Base-by-base conservation (phyloP, 176 grass and related monocot species). In the Poa pratensis region DNA sequence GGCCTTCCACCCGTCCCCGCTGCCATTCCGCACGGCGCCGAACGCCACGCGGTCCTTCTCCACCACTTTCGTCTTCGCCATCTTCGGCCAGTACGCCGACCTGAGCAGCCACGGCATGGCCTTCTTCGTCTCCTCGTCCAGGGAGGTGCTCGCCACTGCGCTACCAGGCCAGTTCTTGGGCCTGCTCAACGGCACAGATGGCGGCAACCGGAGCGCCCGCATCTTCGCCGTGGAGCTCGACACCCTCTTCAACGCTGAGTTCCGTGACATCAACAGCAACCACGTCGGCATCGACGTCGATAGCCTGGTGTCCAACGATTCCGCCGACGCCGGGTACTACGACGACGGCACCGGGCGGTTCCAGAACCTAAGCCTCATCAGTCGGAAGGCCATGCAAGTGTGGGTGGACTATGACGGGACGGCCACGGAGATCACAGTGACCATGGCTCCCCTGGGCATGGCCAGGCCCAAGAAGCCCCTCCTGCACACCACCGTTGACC, bases 151-250 rank as follows among this genome's bases (percentile, higher is more conserved):
- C 26, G 43, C 67, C 30, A 32, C 45, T 1, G 54, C 88, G 5
- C 16, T 90, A 34, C 68, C 92, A n/a, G 70, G 86, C 35, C 92
- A 86, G 39, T 88, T 86, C 83, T 19, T 90, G 52, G 92, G 92
- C 68, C 79, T 94, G 32, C 77, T 94, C 83, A 85, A 88, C 61
- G 1, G 0, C 23, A 30, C 67, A 40, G 22, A 64, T 70, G 46
- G 49, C 66, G 75, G 83, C 79, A 78, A 80, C 71, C 15, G 4
- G n/a, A 57, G 52, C 37, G 3, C 59, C 83, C 79, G 13, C 26
- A 4, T 94, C 68, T 52, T 94, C 69, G 88, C 92, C 20, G 83
- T 94, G 61, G 92, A 94, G 88, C 24, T 94, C 48, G 92, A 94
- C 82, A 94, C 88, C 2, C 26, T 86, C 27, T 19, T 59, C 73